These are phyloP conservation scores for Wickerhamomyces queroliae DNA, from an alignment of 805 yeast genomes.

Conservation along the genomic window DNA sequence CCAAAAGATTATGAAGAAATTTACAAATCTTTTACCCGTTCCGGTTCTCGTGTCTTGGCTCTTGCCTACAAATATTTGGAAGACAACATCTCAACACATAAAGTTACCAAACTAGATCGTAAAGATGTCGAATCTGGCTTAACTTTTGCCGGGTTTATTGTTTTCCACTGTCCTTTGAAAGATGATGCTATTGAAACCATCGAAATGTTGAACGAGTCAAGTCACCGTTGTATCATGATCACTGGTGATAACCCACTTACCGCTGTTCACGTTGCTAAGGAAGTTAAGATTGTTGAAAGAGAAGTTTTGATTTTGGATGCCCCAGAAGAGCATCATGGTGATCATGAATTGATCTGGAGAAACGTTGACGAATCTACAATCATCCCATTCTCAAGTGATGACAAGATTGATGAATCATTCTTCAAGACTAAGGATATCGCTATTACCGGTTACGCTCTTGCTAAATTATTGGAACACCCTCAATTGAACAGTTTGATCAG, in stretches of 20 bases:
- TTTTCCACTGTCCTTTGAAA: conserved; percentile 96
- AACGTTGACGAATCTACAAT: conserved; percentile 71
- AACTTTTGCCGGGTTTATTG: conserved; percentile 85
- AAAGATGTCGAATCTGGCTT: conserved; percentile 71
- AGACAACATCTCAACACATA: conserved; percentile 38
- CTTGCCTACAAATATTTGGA: conserved; percentile 77
- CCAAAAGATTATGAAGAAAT: conserved; percentile 81
- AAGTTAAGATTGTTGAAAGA: conserved; percentile 81
- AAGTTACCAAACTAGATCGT: conserved; percentile 59
- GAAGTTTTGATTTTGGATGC: conserved; percentile 83
- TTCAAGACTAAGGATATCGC: conserved; percentile 78
- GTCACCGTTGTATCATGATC: conserved; percentile 95
- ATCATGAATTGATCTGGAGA: conserved; percentile 72
- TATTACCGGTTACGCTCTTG: conserved; percentile 87
- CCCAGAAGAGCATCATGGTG: conserved; percentile 62
- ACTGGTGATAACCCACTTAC: conserved; percentile 99
- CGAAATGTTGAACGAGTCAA: conserved; percentile 87
- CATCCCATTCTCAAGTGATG: conserved; percentile 59
- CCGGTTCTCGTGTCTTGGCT: conserved; percentile 97
- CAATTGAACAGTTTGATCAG: conserved; percentile 71
- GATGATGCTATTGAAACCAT: conserved; percentile 88
- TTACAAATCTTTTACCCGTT: conserved; percentile 85
- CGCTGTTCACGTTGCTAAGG: conserved; percentile 95
- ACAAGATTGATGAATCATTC: conserved; percentile 47
- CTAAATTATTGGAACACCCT: conserved; percentile 55